These are phyloP conservation scores for Excoecaria agallocha DNA, from an alignment of 345 rosid genomes.

Conservation along the genomic window DNA sequence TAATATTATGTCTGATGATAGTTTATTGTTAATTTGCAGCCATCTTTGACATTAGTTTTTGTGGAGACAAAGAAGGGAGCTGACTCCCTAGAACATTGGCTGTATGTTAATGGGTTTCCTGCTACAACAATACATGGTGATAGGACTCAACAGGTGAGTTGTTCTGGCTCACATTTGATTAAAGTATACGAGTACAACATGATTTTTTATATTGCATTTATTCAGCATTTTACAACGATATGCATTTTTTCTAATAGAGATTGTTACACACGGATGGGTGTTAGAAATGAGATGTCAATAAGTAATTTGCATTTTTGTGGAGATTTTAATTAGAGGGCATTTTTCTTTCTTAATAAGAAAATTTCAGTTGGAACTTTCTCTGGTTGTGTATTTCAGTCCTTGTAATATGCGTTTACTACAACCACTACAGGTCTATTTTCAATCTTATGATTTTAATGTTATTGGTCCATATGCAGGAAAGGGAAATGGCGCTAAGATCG, in stretches of 20 bases:
- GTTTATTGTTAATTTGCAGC: constrained; percentile 50
- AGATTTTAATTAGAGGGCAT: background rate
- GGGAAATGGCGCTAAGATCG: constrained; percentile 81
- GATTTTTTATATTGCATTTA: background rate
- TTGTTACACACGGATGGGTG: background rate
- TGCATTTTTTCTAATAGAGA: background rate
- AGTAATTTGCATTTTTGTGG: background rate
- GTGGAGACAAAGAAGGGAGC: constrained; percentile 99
- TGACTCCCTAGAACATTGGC: constrained; percentile 88
- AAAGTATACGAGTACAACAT: background rate
- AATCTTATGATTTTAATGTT: background rate
- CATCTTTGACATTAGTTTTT: constrained; percentile 92
- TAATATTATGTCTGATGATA: background rate
- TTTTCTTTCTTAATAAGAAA: background rate
- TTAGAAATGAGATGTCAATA: background rate
- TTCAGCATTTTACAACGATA: background rate
- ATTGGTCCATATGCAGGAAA: constrained; percentile 55
- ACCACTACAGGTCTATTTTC: background rate
- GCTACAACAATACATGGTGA: constrained; percentile 97
- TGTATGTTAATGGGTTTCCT: constrained; percentile 80
- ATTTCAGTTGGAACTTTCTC: background rate
- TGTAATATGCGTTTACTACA: background rate
- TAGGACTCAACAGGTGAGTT: constrained; percentile 79
- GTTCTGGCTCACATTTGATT: background rate
- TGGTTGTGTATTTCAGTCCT: background rate